phyloP scores from a whole-genome alignment of 768 basidiomycete species.

The Psilocybe sp. region DNA sequence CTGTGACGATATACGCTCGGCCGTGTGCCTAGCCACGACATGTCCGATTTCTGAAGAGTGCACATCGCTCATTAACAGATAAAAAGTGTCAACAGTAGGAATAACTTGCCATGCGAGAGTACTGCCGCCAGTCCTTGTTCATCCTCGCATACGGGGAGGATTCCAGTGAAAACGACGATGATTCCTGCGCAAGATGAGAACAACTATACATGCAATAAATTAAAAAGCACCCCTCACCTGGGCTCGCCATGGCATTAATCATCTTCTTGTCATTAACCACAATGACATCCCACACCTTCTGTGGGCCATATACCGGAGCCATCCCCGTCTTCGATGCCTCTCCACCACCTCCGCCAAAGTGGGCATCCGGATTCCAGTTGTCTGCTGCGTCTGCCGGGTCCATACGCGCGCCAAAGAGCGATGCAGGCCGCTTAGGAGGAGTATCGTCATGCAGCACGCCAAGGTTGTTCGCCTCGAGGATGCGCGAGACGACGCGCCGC shows the following conservation, averaged over 20 bases:
- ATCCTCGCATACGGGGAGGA: constrained; percentile 72
- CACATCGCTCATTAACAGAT: not conserved
- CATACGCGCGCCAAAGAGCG: constrained; percentile 17
- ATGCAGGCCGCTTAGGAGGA: constrained; percentile 9
- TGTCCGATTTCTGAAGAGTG: constrained; percentile 70
- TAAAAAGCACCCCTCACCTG: constrained; percentile 41
- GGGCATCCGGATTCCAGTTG: constrained; percentile 32
- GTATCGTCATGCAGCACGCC: constrained; percentile 49
- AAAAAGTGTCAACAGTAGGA: not conserved
- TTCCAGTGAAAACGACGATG: constrained; percentile 88
- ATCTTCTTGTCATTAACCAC: constrained; percentile 72
- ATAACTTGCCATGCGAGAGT: constrained; percentile 69
- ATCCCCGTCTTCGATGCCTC: constrained; percentile 12
- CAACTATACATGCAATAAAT: not conserved
- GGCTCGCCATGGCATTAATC: constrained; percentile 77
- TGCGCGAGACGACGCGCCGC: constrained; percentile 61
- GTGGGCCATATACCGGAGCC: constrained; percentile 26
- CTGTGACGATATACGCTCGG: constrained; percentile 53
- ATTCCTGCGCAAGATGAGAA: constrained; percentile 40
- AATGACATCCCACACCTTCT: constrained; percentile 62
- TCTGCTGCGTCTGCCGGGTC: constrained; percentile 18
- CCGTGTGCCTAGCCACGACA: constrained; percentile 43
- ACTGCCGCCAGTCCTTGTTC: constrained; percentile 85
- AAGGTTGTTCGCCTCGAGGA: constrained; percentile 71
- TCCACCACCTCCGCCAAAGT: constrained; percentile 11